Percentiles rank a stretch among this genome's conserved stretches.
These are phyloP conservation scores for Gentiana macrophylla DNA, from an alignment of 257 asterid genomes.

Conservation along the genomic window DNA sequence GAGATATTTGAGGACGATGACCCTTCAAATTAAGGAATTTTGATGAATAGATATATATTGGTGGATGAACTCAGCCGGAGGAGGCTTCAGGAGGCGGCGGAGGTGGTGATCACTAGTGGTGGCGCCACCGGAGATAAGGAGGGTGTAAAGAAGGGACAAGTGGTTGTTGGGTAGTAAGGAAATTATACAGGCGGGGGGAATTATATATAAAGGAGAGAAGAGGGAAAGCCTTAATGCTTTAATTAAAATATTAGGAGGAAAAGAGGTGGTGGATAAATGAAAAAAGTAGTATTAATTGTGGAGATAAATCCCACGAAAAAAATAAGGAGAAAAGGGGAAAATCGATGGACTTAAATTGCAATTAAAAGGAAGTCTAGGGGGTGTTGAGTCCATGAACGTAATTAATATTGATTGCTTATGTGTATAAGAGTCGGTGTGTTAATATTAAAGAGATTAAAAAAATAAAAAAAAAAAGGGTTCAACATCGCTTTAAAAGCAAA, in stretches of 20 bases:
- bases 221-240: neutral
- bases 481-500: no score
- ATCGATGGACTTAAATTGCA: slow-evolving; percentile 45
- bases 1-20: no score
- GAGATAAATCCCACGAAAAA: slow-evolving; percentile 43
- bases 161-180: slow-evolving; percentile 15
- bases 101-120: neutral
- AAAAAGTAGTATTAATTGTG: slow-evolving; percentile 35
- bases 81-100: no score
- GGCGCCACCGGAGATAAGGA: neutral
- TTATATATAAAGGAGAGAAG: slow-evolving; percentile 22
- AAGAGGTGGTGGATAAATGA: slow-evolving; percentile 4
- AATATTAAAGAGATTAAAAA: neutral
- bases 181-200: slow-evolving; percentile 7
- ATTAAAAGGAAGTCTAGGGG: slow-evolving; percentile 42
- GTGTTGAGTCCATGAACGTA: no score
- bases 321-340: slow-evolving; percentile 43
- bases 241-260: neutral
- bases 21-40: no score
- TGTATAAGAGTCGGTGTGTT: slow-evolving; percentile 30
- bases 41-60: no score
- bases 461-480: no score
- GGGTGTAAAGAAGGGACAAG: neutral
- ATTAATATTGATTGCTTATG: slow-evolving; percentile 49
- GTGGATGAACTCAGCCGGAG: no score